phyloP scores from a whole-genome alignment of 1,284 basidiomycete species.

The Leucoagaricus sp. region DNA sequence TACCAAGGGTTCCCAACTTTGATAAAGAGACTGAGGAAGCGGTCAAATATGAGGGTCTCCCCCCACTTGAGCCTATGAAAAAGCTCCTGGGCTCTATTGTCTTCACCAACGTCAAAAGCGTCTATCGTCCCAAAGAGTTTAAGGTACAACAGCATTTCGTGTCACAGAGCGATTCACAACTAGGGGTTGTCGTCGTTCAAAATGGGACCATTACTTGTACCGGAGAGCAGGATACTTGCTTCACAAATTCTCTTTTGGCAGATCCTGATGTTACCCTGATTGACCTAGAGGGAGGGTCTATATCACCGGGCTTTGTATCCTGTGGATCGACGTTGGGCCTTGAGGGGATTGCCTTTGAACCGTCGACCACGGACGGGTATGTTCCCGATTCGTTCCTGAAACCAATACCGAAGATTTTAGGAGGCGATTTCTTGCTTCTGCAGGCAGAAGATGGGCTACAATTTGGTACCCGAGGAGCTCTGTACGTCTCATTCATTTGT shows the following conservation, averaged over 20 bases:
- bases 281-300: conserved; percentile 47
- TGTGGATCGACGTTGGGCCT: conserved; percentile 62
- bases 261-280: conserved; percentile 27
- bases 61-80: conserved; percentile 49
- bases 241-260: conserved; percentile 10
- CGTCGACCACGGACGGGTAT: conserved; percentile 66
- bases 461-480: conserved; percentile 70
- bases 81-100: conserved; percentile 26
- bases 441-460: conserved; percentile 76
- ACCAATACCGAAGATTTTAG: conserved; percentile 48
- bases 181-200: conserved; percentile 37
- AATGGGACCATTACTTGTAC: conserved; percentile 47
- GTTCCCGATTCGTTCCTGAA: conserved; percentile 52
- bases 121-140: conserved; percentile 29
- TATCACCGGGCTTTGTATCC: conserved; percentile 60
- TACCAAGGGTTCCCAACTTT: conserved; percentile 63
- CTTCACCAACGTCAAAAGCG: conserved; percentile 49
- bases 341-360: conserved; percentile 61
- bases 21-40: conserved; percentile 57
- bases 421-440: conserved; percentile 53
- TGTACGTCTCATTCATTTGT: conserved; percentile 50
- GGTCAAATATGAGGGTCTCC: conserved; percentile 63
- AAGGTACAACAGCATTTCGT: conserved; percentile 28
- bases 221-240: conserved; percentile 34
- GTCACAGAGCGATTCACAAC: conserved; percentile 16